A percentile compares a stretch with the other conserved stretches of the same genome.
Evolutionary conservation across 129 eudicot species (phyloP).

Genomic region (Artemisia argyi): DNA sequence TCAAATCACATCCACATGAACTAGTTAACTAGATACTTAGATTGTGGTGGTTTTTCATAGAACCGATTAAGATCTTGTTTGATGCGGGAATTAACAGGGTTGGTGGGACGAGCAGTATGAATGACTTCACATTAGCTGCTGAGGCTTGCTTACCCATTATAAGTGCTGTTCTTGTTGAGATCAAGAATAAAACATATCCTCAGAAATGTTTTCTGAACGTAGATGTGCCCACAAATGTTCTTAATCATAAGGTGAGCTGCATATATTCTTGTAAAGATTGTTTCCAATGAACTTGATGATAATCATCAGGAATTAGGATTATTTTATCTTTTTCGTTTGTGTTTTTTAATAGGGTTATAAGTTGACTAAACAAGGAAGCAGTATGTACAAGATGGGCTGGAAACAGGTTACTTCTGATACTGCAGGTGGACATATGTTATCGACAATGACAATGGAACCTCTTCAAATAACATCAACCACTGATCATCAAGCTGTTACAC

Average conservation of each 20-base stretch:
- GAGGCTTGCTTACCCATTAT: slow-evolving; percentile 92
- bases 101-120: slow-evolving; percentile 52
- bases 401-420: slow-evolving; percentile 50
- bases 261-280: slow-evolving; percentile 6
- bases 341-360: slow-evolving; percentile 69
- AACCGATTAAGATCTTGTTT: slow-evolving; percentile 2
- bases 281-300: not conserved
- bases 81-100: slow-evolving; percentile 44
- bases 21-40: not conserved
- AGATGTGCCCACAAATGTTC: slow-evolving; percentile 75
- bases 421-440: slow-evolving; percentile 55
- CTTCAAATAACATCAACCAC: slow-evolving; percentile 24
- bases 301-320: not conserved
- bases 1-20: no score
- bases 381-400: slow-evolving; percentile 67
- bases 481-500: slow-evolving; percentile 30
- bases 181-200: slow-evolving; percentile 58
- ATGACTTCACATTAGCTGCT: slow-evolving; percentile 77
- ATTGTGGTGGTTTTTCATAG: not conserved
- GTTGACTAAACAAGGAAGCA: slow-evolving; percentile 81
- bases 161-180: slow-evolving; percentile 53
- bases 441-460: slow-evolving; percentile 75
- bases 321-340: not conserved
- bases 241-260: slow-evolving; percentile 71
- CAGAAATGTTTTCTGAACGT: slow-evolving; percentile 70